Percentiles rank a stretch among this genome's conserved stretches.
Evolutionary conservation across 2,329 filamentous ascomycete genomes (phyloP).

Genomic region (Ophiostoma angusticollis): DNA sequence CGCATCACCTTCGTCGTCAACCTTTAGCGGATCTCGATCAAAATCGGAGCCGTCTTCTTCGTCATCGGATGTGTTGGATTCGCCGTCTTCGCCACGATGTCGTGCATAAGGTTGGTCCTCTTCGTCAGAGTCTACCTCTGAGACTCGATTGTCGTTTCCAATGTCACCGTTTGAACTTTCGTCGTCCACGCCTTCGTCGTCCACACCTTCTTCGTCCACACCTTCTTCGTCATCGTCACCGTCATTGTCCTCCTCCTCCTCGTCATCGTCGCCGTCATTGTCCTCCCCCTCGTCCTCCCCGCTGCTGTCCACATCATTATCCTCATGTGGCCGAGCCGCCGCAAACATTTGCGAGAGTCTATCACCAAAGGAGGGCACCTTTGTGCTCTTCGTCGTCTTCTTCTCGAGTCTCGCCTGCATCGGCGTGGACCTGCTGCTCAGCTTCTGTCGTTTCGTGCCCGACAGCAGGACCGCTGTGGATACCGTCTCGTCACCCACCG

Average conservation of each 20-base stretch:
- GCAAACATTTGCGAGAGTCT: constrained; percentile 16
- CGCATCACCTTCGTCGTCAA: background rate
- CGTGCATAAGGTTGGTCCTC: too few relatives aligned
- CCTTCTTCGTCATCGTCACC: constrained; percentile 10
- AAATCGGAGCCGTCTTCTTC: too few relatives aligned
- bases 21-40: background rate
- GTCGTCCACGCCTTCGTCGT: too few relatives aligned
- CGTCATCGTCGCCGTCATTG: background rate
- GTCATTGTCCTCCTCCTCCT: constrained; percentile 12
- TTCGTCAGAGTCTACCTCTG: background rate
- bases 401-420: constrained; percentile 29
- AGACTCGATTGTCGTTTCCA: background rate
- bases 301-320: too few relatives aligned
- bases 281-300: background rate
- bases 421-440: constrained; percentile 38
- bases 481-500: constrained; percentile 55
- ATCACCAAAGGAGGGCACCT: constrained; percentile 15
- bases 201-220: constrained; percentile 5
- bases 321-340: constrained; percentile 4
- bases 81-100: too few relatives aligned
- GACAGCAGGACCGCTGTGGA: constrained; percentile 54
- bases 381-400: constrained; percentile 10
- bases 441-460: constrained; percentile 33
- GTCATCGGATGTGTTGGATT: too few relatives aligned
- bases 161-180: background rate